phyloP scores from a whole-genome alignment of 2,329 filamentous ascomycete species.

The Colletotrichum tropicale region DNA sequence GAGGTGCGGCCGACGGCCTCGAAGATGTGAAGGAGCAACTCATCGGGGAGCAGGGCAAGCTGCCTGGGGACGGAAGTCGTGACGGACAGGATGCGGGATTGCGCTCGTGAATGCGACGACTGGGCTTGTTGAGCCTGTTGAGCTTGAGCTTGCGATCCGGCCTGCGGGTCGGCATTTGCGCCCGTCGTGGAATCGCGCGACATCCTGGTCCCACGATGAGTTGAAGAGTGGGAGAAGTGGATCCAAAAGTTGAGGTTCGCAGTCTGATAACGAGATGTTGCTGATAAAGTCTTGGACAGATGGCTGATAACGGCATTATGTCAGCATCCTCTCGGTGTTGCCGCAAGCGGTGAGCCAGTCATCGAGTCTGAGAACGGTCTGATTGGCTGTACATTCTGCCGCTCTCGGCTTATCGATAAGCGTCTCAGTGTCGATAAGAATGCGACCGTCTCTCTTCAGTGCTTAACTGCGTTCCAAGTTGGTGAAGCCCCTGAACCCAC shows the following conservation, averaged over 20 bases:
- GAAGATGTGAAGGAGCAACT: slow-evolving; percentile 45
- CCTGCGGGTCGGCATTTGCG: not conserved
- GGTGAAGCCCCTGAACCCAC: not conserved
- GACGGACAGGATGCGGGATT: not conserved
- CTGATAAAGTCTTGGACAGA: not conserved
- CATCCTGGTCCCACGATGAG: slow-evolving; percentile 5
- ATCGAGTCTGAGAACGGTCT: not conserved
- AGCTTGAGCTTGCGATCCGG: not conserved
- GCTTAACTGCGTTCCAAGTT: not conserved
- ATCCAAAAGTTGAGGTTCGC: not conserved
- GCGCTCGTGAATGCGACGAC: not conserved
- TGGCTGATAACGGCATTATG: not conserved
- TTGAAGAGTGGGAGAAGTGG: not conserved
- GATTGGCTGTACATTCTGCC: not conserved
- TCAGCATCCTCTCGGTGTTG: not conserved
- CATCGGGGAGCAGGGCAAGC: slow-evolving; percentile 38
- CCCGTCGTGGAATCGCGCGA: not conserved
- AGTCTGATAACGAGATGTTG: not conserved
- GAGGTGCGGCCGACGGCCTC: slow-evolving; percentile 32
- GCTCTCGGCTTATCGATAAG: not conserved
- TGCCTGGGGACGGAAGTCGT: slow-evolving; percentile 10
- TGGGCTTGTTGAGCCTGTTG: not conserved
- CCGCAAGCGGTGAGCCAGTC: not conserved
- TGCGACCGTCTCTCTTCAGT: not conserved
- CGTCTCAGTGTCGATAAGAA: not conserved